Conservation (phyloP, 2,329 filamentous ascomycete species). For the Curvularia verruculosa region DNA sequence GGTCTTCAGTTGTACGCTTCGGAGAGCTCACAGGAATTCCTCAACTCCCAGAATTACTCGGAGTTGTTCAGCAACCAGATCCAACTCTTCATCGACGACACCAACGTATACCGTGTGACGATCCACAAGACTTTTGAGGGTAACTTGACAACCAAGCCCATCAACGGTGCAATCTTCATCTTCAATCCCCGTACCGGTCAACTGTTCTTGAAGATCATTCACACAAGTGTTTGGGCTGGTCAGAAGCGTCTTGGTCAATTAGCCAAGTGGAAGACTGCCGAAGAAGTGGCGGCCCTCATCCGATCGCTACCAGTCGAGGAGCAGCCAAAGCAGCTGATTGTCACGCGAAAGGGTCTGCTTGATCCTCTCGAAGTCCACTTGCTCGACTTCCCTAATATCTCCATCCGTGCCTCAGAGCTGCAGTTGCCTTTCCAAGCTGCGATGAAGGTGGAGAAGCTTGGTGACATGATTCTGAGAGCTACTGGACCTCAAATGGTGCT, state of each 20-base stretch:
- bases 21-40: slow-evolving; percentile 98
- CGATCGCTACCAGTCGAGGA: slow-evolving; percentile 95
- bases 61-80: slow-evolving; percentile 99
- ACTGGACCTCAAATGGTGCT: slow-evolving; percentile 99
- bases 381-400: slow-evolving; percentile 98
- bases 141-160: slow-evolving; percentile 98
- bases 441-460: slow-evolving; percentile 99
- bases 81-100: slow-evolving; percentile 98
- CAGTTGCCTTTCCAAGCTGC: slow-evolving; percentile 98
- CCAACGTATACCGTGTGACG: slow-evolving; percentile 98
- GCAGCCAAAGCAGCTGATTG: slow-evolving; percentile 97
- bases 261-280: slow-evolving; percentile 99
- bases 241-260: slow-evolving; percentile 98
- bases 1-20: slow-evolving; percentile 97
- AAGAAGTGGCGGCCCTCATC: slow-evolving; percentile 98
- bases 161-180: slow-evolving; percentile 99
- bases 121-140: slow-evolving; percentile 99
- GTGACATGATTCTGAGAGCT: slow-evolving; percentile 97
- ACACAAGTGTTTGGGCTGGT: slow-evolving; percentile 98
- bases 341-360: slow-evolving; percentile 93
- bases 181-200: slow-evolving; percentile 99
- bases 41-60: slow-evolving; percentile 99
- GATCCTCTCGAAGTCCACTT: slow-evolving; percentile 97
- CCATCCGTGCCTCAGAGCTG: slow-evolving; percentile 93
- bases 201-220: slow-evolving; percentile 98